These are phyloP conservation scores for Dovyalis caffra DNA, from an alignment of 345 rosid genomes.

Conservation along the genomic window DNA sequence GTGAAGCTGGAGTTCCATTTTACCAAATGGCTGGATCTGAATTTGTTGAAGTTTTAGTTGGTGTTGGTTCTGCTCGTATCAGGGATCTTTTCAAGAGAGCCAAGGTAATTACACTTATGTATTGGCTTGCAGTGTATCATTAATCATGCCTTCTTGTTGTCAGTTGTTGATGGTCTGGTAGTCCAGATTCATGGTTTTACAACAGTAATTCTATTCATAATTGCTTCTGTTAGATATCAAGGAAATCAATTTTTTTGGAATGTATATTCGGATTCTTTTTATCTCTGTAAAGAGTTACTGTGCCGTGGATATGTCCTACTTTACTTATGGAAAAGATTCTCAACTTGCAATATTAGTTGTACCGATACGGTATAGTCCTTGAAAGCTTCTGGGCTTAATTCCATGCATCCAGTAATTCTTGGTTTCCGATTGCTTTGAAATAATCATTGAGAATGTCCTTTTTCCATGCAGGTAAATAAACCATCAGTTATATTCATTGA, in stretches of 20 bases:
- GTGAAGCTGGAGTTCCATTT: conserved; percentile 97
- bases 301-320: not conserved
- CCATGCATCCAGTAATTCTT: conserved; percentile 6
- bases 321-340: not conserved
- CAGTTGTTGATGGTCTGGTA: not conserved
- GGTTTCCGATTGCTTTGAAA: conserved; percentile 1
- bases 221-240: not conserved
- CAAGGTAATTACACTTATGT: conserved; percentile 50
- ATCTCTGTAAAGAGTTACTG: not conserved
- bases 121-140: not conserved
- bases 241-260: not conserved
- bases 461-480: conserved; percentile 75
- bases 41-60: conserved; percentile 93
- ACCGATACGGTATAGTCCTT: not conserved
- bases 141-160: conserved; percentile 1
- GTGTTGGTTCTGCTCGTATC: conserved; percentile 96
- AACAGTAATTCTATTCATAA: not conserved
- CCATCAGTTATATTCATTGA: conserved; percentile 95
- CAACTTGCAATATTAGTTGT: conserved; percentile 2
- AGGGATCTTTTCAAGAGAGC: conserved; percentile 97
- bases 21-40: conserved; percentile 99
- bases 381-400: not conserved
- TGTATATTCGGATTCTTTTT: not conserved
- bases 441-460: conserved; percentile 19
- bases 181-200: not conserved